Percentiles rank a stretch among this genome's conserved stretches.
phyloP scores from a whole-genome alignment of 371 early-diverging fungal species.

The Coemansia sp. region DNA sequence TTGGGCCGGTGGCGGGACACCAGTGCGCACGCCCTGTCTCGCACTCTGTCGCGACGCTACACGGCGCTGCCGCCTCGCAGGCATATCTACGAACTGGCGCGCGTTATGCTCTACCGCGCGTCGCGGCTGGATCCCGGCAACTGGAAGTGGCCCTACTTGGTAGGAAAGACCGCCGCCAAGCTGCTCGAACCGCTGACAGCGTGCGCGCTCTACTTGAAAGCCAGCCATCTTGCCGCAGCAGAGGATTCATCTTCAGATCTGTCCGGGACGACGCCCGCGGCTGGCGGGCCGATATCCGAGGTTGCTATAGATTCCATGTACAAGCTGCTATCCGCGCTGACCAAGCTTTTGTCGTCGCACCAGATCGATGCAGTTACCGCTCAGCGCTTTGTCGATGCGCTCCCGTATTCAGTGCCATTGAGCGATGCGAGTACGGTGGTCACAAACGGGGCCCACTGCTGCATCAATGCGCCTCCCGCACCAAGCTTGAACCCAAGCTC shows the following conservation, averaged over 20 bases:
- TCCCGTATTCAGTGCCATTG: slow-evolving; percentile 11
- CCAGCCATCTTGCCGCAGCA: slow-evolving; percentile 15
- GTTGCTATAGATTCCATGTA: slow-evolving; percentile 26
- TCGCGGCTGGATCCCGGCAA: slow-evolving; percentile 18
- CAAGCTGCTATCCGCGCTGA: slow-evolving; percentile 32
- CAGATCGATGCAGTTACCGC: slow-evolving; percentile 15
- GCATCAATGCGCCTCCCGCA: neutral
- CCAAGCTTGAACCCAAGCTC: neutral
- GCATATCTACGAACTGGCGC: slow-evolving; percentile 25
- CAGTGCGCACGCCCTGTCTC: slow-evolving; percentile 6
- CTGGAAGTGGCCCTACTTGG: slow-evolving; percentile 40
- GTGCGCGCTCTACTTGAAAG: slow-evolving; percentile 42
- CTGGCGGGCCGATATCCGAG: slow-evolving; percentile 14
- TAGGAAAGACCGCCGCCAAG: slow-evolving; percentile 35
- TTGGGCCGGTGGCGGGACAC: slow-evolving; percentile 26
- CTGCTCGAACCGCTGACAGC: slow-evolving; percentile 21
- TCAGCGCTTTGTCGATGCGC: slow-evolving; percentile 26
- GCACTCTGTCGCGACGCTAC: slow-evolving; percentile 31
- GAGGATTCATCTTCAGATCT: neutral
- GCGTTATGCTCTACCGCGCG: slow-evolving; percentile 26
- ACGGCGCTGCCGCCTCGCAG: slow-evolving; percentile 4
- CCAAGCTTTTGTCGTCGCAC: slow-evolving; percentile 20
- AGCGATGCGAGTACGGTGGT: neutral
- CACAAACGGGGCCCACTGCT: neutral
- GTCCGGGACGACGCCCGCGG: neutral